phyloP scores from a whole-genome alignment of 2,329 filamentous ascomycete species.

The Trichoderma koningiopsis region DNA sequence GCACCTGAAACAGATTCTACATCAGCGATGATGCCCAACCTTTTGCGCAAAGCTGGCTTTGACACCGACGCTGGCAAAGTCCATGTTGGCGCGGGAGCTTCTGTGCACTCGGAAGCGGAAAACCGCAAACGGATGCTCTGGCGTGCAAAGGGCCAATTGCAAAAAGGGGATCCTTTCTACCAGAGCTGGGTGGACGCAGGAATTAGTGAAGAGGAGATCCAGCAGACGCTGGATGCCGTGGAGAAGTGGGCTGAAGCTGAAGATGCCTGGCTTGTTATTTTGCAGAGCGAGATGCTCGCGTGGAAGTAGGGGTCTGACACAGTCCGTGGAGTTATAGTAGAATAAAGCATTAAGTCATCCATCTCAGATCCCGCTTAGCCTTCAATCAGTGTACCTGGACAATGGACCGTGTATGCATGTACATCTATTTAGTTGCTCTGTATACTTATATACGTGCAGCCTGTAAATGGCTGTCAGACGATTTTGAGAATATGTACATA shows the following conservation, averaged over 20 bases:
- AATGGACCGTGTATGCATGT: background rate
- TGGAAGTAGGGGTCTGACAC: background rate
- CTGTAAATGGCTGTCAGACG: background rate
- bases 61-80: constrained; percentile 8
- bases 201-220: constrained; percentile 13
- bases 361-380: background rate
- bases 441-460: background rate
- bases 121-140: constrained; percentile 4
- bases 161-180: constrained; percentile 11
- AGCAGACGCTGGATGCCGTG: constrained; percentile 2
- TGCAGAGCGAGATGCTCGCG: constrained; percentile 18
- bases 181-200: constrained; percentile 20
- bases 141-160: constrained; percentile 12
- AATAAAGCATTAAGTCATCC: background rate
- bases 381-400: background rate
- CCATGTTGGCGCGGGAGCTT: background rate
- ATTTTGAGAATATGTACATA: constrained; percentile 9
- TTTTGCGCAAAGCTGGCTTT: constrained; percentile 6
- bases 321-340: background rate
- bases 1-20: background rate
- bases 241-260: constrained; percentile 4
- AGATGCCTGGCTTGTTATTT: constrained; percentile 12
- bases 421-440: background rate
- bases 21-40: constrained; percentile 7
- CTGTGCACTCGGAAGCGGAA: background rate